Evolutionary conservation across 2,329 filamentous ascomycete genomes (phyloP), one percentile per base, ranked within the genome.

Genomic region (Esteya vermicola): DNA sequence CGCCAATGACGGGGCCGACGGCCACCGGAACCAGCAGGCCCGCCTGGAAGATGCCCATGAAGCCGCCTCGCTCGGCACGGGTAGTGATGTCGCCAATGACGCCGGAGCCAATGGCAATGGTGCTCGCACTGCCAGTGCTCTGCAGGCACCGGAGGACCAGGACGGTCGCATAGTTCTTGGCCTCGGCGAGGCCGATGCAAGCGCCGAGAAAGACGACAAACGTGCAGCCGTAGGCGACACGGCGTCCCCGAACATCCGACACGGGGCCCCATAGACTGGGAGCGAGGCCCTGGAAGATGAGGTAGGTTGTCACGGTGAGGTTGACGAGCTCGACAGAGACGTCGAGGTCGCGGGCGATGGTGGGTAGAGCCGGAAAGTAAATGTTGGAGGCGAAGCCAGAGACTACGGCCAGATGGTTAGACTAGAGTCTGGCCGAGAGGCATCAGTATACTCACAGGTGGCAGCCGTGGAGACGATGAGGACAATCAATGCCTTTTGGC

Each of bases 51-150:
- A 77, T 68, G 38, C 74, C 81, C 61, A 88, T 78, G 50, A 81
- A 85, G 38, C 68, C 70, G 2, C 83, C 84, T 47, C 84, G 64
- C 53, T 88, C 78, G 0, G 71, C 67, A 30, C 70, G 74, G 0
- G 78, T 75, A 0, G 76, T 68, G 8, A 86, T 67, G 49, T 89
- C 84, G 1, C 78, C 77, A 9, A 88, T 70, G 3, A 85, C 74
- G 2, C 75, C 82, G 43, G 71, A 78, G 0, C 73, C 75, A 1
- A 91, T 62, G 0, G 82, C 78, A n/a, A 85, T 64, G 0, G 79
- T 81, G 0, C 75, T 76, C 46, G 72, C 78, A 51, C 72, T 79
- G 0, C 79, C 78, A 0, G 67, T 64, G 27, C 72, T 75, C 50
- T 82, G 77, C 3, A 81, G 45, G 55, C 70, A 72, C 1, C 78